A percentile compares a stretch with the other conserved stretches of the same genome.
Evolutionary conservation across 768 basidiomycete species (phyloP).

Genomic region (Cyclocybe aegerita): DNA sequence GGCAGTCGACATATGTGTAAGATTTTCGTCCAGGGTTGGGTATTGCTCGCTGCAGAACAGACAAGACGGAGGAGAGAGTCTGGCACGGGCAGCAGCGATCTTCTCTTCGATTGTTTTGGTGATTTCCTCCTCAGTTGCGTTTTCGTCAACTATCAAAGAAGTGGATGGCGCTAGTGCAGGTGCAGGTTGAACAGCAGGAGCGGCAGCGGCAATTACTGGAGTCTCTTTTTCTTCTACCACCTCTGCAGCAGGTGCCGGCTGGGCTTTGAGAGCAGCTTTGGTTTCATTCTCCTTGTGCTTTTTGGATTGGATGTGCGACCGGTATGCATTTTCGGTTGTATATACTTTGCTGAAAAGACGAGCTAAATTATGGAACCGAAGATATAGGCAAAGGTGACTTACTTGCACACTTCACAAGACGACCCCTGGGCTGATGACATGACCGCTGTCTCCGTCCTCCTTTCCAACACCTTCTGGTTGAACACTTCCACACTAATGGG

Average conservation of each 20-base stretch:
- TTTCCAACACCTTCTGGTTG: slow-evolving; percentile 85
- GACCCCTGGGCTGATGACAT: slow-evolving; percentile 58
- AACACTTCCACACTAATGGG: slow-evolving; percentile 79
- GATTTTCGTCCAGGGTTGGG: slow-evolving; percentile 57
- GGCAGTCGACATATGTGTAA: slow-evolving; percentile 80
- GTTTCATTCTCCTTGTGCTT: slow-evolving; percentile 82
- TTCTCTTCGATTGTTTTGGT: slow-evolving; percentile 67
- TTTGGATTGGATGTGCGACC: slow-evolving; percentile 84
- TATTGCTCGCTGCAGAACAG: slow-evolving; percentile 77
- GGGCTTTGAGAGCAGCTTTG: slow-evolving; percentile 34
- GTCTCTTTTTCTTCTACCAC: not conserved
- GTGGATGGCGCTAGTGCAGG: not conserved
- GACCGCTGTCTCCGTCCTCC: slow-evolving; percentile 73
- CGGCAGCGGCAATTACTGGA: not conserved
- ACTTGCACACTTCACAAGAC: slow-evolving; percentile 84
- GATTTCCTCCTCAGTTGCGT: slow-evolving; percentile 38
- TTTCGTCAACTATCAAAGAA: slow-evolving; percentile 13
- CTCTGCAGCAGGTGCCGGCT: not conserved
- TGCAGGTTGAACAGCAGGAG: not conserved
- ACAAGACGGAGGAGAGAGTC: slow-evolving; percentile 65
- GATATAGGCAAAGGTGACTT: slow-evolving; percentile 30
- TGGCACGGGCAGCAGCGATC: slow-evolving; percentile 68
- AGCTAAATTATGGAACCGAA: not conserved
- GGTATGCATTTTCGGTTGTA: slow-evolving; percentile 85
- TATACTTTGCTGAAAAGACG: slow-evolving; percentile 73